Evolutionary conservation across 768 basidiomycete species (phyloP).

Genomic region (Naganishia onofrii): DNA sequence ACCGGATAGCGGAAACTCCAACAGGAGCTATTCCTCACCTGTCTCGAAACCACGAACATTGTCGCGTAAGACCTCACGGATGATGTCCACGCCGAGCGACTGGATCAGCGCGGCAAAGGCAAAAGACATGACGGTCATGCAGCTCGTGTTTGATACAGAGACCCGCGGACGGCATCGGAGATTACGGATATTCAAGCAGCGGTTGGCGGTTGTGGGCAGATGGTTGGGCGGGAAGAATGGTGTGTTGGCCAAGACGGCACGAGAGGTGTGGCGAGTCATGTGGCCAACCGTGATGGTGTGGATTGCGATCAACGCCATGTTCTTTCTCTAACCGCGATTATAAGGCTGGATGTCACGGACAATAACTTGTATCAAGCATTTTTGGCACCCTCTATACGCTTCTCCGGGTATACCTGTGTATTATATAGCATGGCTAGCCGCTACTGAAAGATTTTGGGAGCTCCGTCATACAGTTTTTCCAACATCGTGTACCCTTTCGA

Average conservation of each 20-base stretch:
- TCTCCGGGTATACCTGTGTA: not conserved
- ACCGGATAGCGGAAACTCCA: slow-evolving; percentile 26
- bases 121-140: slow-evolving; percentile 43
- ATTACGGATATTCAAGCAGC: slow-evolving; percentile 29
- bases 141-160: slow-evolving; percentile 31
- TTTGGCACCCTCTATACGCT: too few species aligned
- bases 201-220: slow-evolving; percentile 32
- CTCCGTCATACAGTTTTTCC: slow-evolving; percentile 16
- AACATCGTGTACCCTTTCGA: slow-evolving; percentile 7
- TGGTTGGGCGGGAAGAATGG: slow-evolving; percentile 45
- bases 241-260: slow-evolving; percentile 40
- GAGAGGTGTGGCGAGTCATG: slow-evolving; percentile 41
- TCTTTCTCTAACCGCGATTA: slow-evolving; percentile 34
- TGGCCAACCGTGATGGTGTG: slow-evolving; percentile 48
- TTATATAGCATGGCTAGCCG: not conserved
- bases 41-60: not conserved
- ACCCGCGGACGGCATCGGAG: slow-evolving; percentile 22
- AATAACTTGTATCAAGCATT: not conserved
- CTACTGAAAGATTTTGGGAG: not conserved
- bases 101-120: slow-evolving; percentile 44
- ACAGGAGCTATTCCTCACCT: not conserved
- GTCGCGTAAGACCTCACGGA: slow-evolving; percentile 9
- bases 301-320: slow-evolving; percentile 45
- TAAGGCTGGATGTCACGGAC: not conserved
- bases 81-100: slow-evolving; percentile 35